phyloP scores from a whole-genome alignment of 140 eudicot species.

The Cichorium intybus region DNA sequence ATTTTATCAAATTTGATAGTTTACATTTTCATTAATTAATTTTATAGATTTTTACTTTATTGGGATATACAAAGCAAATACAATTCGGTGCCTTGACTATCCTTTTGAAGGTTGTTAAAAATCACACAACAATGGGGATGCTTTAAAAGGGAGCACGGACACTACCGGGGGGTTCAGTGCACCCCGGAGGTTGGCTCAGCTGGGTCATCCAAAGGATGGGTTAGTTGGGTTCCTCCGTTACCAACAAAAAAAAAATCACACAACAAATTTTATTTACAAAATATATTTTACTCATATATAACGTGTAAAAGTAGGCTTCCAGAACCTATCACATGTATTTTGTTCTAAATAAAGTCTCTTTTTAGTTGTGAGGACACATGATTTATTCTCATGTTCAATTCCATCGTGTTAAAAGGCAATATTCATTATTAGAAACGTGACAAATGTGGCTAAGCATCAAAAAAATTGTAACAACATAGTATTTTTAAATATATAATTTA shows the following conservation, averaged over 20 bases:
- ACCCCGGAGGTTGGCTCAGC: too few species aligned
- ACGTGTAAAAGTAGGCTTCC: neutral
- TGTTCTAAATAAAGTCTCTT: neutral
- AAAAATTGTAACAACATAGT: neutral
- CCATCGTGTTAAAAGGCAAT: neutral
- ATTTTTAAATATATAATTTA: too few species aligned
- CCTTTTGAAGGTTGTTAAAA: neutral
- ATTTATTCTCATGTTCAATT: neutral
- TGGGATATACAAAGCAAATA: neutral
- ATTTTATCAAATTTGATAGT: neutral
- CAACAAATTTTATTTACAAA: neutral
- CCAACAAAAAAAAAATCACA: neutral
- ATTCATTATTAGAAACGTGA: neutral
- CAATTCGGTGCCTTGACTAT: neutral
- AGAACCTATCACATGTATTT: neutral
- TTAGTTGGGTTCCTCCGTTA: too few species aligned
- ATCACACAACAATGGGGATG: neutral
- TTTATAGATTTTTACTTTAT: too few species aligned
- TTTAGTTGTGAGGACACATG: neutral
- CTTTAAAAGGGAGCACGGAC: too few species aligned
- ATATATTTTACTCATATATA: too few species aligned
- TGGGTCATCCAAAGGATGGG: too few species aligned
- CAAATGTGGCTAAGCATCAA: neutral
- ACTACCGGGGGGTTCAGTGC: too few species aligned
- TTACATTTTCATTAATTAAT: too few species aligned